Percentiles rank a stretch among this genome's conserved stretches.
Evolutionary conservation across 306 rosid genomes (phyloP).

Genomic region (Rubus idaeus): DNA sequence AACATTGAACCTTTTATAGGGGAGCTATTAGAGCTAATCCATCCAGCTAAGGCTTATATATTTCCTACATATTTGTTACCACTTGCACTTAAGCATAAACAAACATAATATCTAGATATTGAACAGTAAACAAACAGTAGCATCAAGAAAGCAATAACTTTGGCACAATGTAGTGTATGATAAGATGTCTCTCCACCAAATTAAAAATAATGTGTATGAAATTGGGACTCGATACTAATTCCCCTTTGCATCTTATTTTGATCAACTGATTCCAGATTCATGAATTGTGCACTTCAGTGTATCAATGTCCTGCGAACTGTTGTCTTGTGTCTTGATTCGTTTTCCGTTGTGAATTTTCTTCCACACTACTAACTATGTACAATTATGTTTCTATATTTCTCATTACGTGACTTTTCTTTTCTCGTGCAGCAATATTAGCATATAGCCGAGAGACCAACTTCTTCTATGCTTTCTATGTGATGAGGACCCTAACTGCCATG

Average conservation of each 20-base stretch:
- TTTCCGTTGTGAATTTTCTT: not conserved
- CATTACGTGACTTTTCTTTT: not conserved
- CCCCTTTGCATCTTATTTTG: not conserved
- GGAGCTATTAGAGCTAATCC: too few relatives aligned
- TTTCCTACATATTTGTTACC: too few relatives aligned
- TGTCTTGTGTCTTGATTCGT: not conserved
- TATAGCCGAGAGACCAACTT: slow-evolving; percentile 52
- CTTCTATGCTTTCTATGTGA: slow-evolving; percentile 60
- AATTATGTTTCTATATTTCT: not conserved
- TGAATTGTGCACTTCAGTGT: not conserved
- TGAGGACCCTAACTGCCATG: slow-evolving; percentile 63
- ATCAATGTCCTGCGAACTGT: not conserved
- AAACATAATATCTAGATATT: too few relatives aligned
- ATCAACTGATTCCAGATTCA: not conserved
- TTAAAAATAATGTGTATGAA: too few relatives aligned
- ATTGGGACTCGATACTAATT: not conserved
- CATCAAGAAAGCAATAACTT: too few relatives aligned
- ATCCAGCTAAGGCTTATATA: too few relatives aligned
- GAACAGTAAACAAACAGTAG: too few relatives aligned
- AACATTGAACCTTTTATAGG: too few relatives aligned
- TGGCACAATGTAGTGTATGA: too few relatives aligned
- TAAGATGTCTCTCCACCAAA: too few relatives aligned
- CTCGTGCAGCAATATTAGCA: slow-evolving; percentile 65
- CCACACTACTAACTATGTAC: not conserved
- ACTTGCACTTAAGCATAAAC: too few relatives aligned